Evolutionary conservation across 495 filamentous ascomycete species (phyloP), one percentile per base, ranked within the genome.

Genomic region (Talaromyces wortmannii): DNA sequence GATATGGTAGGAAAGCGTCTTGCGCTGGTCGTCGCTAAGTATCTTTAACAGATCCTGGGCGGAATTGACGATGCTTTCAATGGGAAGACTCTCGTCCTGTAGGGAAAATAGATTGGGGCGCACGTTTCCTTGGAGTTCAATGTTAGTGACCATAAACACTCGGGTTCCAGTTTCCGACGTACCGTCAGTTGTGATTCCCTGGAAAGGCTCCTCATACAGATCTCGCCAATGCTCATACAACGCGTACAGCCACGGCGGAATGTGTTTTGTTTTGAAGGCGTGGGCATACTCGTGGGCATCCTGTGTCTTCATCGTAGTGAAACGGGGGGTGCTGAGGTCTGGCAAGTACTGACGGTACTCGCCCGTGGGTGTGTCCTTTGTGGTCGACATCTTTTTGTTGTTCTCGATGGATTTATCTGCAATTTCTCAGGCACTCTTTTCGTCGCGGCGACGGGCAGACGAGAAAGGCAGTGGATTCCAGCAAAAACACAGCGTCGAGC

Each of bases 171-270:
- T 23, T 23, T 23, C 23, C 23, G 23, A 56, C 67, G 44, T 69
- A 83, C 86, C 87, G 55, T 89, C 85, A 23, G 71, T 81, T 0
- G 87, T 89, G 17, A 90, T 74, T 4, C 86, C 87, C 69, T 82
- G 83, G 61, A 84, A 89, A 3, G 87, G 87, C 70, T 88, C 83
- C 55, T 83, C 67, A 54, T 82, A 72, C 43, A 88, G 66, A 57
- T 85, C 78, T 59, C 73, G 55, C 86, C 86, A 90, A 63, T 87
- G 79, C 63, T 78, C 72, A 52, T 84, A 88, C 45, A 89, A 67
- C 0, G 72, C 79, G 61, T 86, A 81, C 45, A 89, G 69, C 86
- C 86, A 89, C 4, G 84, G 85, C 17, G 86, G 86, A 16, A 72
- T 66, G 17, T 80, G 78, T 33, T 70, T 65, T 16, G 79, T 76